phyloP scores from a whole-genome alignment of 371 early-diverging fungal genomes.

The Cladochytrium tenue region DNA sequence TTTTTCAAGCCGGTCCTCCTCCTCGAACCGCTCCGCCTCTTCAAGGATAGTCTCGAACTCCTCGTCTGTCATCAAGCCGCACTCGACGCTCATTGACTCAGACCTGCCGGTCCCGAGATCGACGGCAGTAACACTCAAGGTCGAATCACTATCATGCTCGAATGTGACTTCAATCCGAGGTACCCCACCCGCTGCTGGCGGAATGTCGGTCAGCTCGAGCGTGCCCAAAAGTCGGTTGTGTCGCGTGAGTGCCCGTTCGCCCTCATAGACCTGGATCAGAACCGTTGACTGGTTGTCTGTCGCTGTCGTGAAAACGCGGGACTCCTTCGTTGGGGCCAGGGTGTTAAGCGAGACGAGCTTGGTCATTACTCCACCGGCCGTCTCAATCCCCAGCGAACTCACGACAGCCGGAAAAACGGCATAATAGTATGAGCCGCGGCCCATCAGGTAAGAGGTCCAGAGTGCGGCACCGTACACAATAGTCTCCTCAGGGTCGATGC shows the following conservation, averaged over 20 bases:
- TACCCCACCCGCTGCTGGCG: slow-evolving; percentile 95
- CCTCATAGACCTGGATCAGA: slow-evolving; percentile 96
- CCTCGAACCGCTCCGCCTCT: slow-evolving; percentile 96
- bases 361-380: slow-evolving; percentile 97
- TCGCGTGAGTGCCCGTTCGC: slow-evolving; percentile 94
- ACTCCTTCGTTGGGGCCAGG: slow-evolving; percentile 95
- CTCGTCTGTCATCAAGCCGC: slow-evolving; percentile 93
- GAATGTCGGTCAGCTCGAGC: slow-evolving; percentile 95
- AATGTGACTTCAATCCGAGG: slow-evolving; percentile 98
- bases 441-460: slow-evolving; percentile 92
- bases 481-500: slow-evolving; percentile 98
- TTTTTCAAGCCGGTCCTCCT: slow-evolving; percentile 74
- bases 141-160: slow-evolving; percentile 97
- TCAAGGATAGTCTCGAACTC: slow-evolving; percentile 96
- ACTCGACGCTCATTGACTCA: slow-evolving; percentile 97
- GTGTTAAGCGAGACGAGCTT: slow-evolving; percentile 96
- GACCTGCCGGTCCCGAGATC: slow-evolving; percentile 94
- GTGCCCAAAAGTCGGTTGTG: slow-evolving; percentile 96
- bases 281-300: slow-evolving; percentile 98
- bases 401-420: slow-evolving; percentile 70
- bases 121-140: slow-evolving; percentile 92
- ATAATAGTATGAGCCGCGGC: slow-evolving; percentile 87
- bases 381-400: slow-evolving; percentile 77
- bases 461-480: slow-evolving; percentile 99
- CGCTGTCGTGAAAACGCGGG: slow-evolving; percentile 97